Percentiles rank a stretch among this genome's conserved stretches.
These are phyloP conservation scores for Penicillium paneum DNA, from an alignment of 2,329 filamentous ascomycete genomes.

Conservation along the genomic window DNA sequence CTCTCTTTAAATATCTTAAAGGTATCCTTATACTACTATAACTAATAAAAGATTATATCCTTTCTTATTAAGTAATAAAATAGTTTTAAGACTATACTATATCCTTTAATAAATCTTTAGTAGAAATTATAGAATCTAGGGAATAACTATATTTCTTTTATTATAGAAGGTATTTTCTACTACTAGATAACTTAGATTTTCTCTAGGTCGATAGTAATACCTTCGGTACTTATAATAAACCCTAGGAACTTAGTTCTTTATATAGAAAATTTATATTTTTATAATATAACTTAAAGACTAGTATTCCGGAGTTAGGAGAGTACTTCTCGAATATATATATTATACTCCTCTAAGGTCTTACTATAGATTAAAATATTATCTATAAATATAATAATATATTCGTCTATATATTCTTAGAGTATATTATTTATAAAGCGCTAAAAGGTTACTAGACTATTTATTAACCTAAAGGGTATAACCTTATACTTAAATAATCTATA, in stretches of 20 bases:
- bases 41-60: neutral
- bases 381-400: neutral
- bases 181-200: neutral
- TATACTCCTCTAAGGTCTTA: neutral
- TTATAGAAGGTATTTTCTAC: neutral
- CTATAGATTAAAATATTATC: neutral
- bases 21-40: no score
- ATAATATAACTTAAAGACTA: neutral
- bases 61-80: neutral
- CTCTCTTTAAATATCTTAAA: neutral
- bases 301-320: no score
- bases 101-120: neutral
- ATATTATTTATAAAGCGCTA: neutral
- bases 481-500: neutral
- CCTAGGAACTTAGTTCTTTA: neutral
- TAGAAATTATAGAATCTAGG: neutral
- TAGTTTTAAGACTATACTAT: neutral
- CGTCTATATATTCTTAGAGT: neutral
- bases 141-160: neutral
- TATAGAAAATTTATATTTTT: neutral
- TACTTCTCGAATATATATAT: neutral
- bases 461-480: neutral
- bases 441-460: neutral
- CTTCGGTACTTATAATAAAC: neutral
- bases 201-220: neutral